phyloP scores from a whole-genome alignment of 352 stramenopile genomes.

The Phytophthora macrochlamydospora region DNA sequence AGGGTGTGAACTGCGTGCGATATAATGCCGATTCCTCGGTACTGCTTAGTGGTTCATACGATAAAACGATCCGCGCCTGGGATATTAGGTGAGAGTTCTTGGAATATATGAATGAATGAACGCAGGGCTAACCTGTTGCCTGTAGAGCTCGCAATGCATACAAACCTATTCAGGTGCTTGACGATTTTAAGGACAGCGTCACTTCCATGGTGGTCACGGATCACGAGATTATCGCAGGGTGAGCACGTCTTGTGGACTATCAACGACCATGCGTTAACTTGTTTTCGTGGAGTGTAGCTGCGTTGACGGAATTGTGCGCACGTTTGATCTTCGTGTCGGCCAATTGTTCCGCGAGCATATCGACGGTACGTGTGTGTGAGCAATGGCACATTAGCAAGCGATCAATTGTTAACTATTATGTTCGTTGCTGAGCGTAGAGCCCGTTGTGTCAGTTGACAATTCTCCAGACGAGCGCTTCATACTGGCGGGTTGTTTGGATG shows the following conservation, averaged over 20 bases:
- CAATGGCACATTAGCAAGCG: neutral
- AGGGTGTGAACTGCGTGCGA: slow-evolving; percentile 87
- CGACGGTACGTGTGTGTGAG: slow-evolving; percentile 39
- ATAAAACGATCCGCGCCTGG: slow-evolving; percentile 86
- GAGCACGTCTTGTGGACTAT: slow-evolving; percentile 5
- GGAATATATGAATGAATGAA: neutral
- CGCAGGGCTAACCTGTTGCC: slow-evolving; percentile 1
- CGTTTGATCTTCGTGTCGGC: slow-evolving; percentile 82
- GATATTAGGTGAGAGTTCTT: slow-evolving; percentile 55
- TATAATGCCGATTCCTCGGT: slow-evolving; percentile 86
- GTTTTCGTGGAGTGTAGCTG: slow-evolving; percentile 41
- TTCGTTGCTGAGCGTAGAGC: slow-evolving; percentile 40
- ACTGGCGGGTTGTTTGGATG: slow-evolving; percentile 79
- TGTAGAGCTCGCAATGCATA: slow-evolving; percentile 73
- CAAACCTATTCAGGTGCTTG: slow-evolving; percentile 82
- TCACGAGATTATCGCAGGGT: slow-evolving; percentile 85
- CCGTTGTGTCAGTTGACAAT: slow-evolving; percentile 74
- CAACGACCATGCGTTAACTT: slow-evolving; percentile 1
- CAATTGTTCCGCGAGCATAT: slow-evolving; percentile 77
- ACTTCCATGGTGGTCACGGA: slow-evolving; percentile 79
- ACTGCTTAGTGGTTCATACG: slow-evolving; percentile 86
- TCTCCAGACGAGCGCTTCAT: slow-evolving; percentile 80
- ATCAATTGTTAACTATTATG: slow-evolving; percentile 2
- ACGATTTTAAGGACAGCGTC: slow-evolving; percentile 90
- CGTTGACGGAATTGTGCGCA: slow-evolving; percentile 85